Base-by-base conservation (phyloP, 164 flowering plant species). In the Piper betle region DNA sequence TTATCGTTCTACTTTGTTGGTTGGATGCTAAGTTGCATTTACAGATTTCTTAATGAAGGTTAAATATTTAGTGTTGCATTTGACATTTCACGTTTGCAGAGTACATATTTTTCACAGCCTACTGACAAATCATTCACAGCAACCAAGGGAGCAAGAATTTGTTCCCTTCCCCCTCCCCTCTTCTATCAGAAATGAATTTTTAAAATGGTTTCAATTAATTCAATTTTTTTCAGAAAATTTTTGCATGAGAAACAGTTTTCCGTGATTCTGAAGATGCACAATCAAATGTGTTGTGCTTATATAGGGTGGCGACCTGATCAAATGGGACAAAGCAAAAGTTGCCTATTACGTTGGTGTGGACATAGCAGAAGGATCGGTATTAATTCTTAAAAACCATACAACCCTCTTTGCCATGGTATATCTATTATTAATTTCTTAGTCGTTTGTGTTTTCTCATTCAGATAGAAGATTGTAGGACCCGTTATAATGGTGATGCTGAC, bases 351-450 rank as follows among this genome's bases (percentile, higher is more conserved):
- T 90, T 67, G 97, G 99, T 43, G 72, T 93, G 62, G 99, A 93
- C 67, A 90, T 93, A 40, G 96, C 99, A 20, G 93, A 88, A 68
- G 99, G 99, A 79, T 93, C 99, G 75, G 99, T 93, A 82, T 74
- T 43, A 7, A 2, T 3, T 43, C 8, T 43, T 43, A 8, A 3
- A 3, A 43, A 43, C 50, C n/a, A n/a, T n/a, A n/a, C n/a, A n/a
- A n/a, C n/a, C n/a, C n/a, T n/a, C n/a, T n/a, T n/a, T n/a, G n/a
- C n/a, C n/a, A n/a, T n/a, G n/a, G n/a, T n/a, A n/a, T n/a, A n/a
- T n/a, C n/a, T n/a, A n/a, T n/a, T n/a, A n/a, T n/a, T n/a, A n/a
- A n/a, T n/a, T n/a, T n/a, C n/a, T n/a, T n/a, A n/a, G n/a, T n/a
- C n/a, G n/a, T n/a, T n/a, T n/a, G n/a, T 39, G n/a, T 39, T 16